Evolutionary conservation across 2,329 filamentous ascomycete species (phyloP), one percentile per base, ranked within the genome.

Genomic region (Fusarium sp.): DNA sequence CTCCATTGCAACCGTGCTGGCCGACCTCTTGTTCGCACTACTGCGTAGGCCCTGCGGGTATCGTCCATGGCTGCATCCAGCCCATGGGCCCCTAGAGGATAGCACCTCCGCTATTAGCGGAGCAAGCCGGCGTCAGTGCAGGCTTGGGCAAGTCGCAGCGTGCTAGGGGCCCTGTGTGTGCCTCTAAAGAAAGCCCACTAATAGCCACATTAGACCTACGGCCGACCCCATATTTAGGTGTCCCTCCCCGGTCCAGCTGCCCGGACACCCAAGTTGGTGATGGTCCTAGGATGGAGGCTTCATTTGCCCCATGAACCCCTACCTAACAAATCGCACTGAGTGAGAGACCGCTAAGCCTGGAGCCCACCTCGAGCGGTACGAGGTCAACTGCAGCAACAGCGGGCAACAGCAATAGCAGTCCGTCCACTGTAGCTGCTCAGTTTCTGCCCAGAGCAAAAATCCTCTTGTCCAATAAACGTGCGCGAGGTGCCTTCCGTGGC

Each of bases 151-250:
- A 53, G 53, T 61, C 36, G 58, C 57, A 59, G 66, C 56, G 64
- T 67, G 56, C 68, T 65, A 58, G 69, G 69, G 71, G 62, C 60
- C 54, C 50, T 65, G 49, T 62, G 64, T n/a, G 42, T 46, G 57
- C 36, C n/a, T 46, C 54, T 63, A 46, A 56, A 36, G 61, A 64
- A 50, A 61, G 46, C 59, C 64, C 59, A 65, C 65, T 72, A 68
- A 73, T 62, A 70, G 68, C 65, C 67, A 46, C 36, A 51, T 62
- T 70, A 64, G 67, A 65, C 60, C 64, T 58, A 57, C 68, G 50
- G 69, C 59, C 72, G 64, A 73, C 72, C 72, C 72, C 72, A 72
- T 74, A 69, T 73, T 74, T 72, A 61, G 67, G 70, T 67, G 65
- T 62, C 67, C 68, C 67, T 58, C 67, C 69, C 69, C 60, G 60